Conservation (phyloP, 768 basidiomycete genomes). For the Naematelia encephala region DNA sequence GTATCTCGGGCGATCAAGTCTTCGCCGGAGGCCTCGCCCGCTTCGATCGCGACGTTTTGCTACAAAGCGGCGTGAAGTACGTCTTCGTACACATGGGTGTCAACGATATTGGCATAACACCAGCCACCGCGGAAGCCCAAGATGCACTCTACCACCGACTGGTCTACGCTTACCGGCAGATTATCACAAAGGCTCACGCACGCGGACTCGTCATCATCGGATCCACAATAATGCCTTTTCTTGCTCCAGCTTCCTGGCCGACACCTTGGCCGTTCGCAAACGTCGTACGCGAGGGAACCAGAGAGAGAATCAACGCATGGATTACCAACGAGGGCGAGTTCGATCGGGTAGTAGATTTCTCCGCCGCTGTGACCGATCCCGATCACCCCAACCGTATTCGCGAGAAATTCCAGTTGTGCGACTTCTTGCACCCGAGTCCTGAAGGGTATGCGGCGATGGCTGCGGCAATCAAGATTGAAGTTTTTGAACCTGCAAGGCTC, state of each 20-base stretch:
- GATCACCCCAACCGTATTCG: background rate
- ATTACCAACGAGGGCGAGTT: constrained; percentile 1
- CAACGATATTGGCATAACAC: background rate
- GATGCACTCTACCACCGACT: background rate
- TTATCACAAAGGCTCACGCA: background rate
- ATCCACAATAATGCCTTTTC: constrained; percentile 1
- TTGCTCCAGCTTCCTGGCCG: background rate
- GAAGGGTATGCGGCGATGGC: background rate
- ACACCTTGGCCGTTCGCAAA: background rate
- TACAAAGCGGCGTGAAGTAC: background rate
- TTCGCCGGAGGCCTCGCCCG: background rate
- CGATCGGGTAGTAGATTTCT: background rate
- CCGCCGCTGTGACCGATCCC: background rate
- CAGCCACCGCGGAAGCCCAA: background rate
- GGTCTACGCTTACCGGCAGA: background rate
- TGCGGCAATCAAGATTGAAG: no score
- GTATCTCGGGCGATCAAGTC: background rate
- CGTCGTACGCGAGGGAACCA: background rate
- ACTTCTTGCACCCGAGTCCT: background rate
- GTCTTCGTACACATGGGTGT: constrained; percentile 1
- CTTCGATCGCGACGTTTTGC: background rate
- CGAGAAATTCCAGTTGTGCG: background rate
- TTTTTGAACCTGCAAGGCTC: no score
- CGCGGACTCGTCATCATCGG: background rate
- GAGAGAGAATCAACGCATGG: background rate